phyloP scores from a whole-genome alignment of 2,329 filamentous ascomycete species.

The Fusarium haematococcum region DNA sequence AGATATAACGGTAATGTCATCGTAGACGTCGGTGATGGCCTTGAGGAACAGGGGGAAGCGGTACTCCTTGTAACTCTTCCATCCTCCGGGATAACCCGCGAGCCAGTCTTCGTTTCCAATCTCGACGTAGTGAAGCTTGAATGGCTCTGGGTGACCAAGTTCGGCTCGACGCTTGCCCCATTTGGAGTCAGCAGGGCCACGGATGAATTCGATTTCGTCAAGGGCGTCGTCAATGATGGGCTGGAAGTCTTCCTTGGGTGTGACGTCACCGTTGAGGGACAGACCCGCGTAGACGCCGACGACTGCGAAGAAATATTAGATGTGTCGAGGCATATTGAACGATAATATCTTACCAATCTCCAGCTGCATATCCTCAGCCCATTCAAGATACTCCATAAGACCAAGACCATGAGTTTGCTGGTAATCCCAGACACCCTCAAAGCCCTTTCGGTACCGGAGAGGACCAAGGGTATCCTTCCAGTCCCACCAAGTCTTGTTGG shows the following conservation, averaged over 20 bases:
- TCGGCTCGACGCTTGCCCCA: constrained; percentile 69
- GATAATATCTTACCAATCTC: constrained; percentile 55
- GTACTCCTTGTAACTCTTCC: constrained; percentile 63
- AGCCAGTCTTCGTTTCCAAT: constrained; percentile 77
- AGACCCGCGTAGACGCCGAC: constrained; percentile 70
- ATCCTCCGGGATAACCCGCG: constrained; percentile 59
- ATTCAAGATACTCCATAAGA: constrained; percentile 71
- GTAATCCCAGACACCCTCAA: constrained; percentile 69
- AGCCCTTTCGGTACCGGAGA: constrained; percentile 65
- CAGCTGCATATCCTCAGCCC: constrained; percentile 70
- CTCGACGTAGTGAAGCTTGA: constrained; percentile 71
- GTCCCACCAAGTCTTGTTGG: constrained; percentile 59
- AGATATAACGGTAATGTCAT: constrained; percentile 67
- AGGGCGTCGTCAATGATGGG: constrained; percentile 70
- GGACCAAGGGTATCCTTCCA: constrained; percentile 67
- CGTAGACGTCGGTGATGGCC: constrained; percentile 67
- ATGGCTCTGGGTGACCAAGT: constrained; percentile 72
- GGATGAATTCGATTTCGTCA: constrained; percentile 73
- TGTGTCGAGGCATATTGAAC: background rate
- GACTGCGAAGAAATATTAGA: constrained; percentile 47
- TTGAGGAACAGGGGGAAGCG: constrained; percentile 70
- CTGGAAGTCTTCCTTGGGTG: constrained; percentile 63
- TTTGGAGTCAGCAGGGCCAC: constrained; percentile 62
- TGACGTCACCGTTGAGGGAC: constrained; percentile 64
- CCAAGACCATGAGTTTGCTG: constrained; percentile 72